Evolutionary conservation across 805 yeast genomes (phyloP).

Genomic region (Cyberlindnera sargentensis): DNA sequence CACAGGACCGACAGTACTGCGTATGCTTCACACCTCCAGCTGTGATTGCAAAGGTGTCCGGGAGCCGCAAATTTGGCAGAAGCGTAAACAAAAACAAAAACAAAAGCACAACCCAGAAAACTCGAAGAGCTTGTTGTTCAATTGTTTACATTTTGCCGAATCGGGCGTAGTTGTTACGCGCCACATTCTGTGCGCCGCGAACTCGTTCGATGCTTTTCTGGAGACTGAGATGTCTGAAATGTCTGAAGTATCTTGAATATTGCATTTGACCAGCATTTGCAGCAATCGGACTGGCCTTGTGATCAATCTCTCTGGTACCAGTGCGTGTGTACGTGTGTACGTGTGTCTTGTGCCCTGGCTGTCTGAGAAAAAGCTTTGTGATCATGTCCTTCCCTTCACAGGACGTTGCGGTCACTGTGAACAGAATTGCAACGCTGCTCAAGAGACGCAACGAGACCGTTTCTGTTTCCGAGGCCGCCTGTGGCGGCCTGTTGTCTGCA

Average conservation of each 20-base stretch:
- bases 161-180: neutral
- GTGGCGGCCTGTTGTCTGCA: conserved; percentile 82
- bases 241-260: too few species aligned
- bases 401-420: conserved; percentile 43
- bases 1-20: neutral
- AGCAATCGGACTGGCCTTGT: too few species aligned
- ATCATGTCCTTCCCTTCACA: conserved; percentile 48
- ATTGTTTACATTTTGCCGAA: neutral
- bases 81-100: neutral
- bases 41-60: neutral
- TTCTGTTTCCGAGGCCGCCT: conserved; percentile 82
- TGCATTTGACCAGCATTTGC: too few species aligned
- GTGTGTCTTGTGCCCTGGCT: too few species aligned
- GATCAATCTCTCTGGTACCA: too few species aligned
- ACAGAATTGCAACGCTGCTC: conserved; percentile 50
- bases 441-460: conserved; percentile 51
- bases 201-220: too few species aligned
- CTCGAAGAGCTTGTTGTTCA: too few species aligned
- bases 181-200: too few species aligned
- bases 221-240: too few species aligned
- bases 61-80: neutral
- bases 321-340: too few species aligned
- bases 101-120: neutral
- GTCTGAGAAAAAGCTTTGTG: too few species aligned
- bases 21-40: neutral